Conservation (phyloP, 192 early-diverging fungal genomes). For the Linnemannia hyalina region DNA sequence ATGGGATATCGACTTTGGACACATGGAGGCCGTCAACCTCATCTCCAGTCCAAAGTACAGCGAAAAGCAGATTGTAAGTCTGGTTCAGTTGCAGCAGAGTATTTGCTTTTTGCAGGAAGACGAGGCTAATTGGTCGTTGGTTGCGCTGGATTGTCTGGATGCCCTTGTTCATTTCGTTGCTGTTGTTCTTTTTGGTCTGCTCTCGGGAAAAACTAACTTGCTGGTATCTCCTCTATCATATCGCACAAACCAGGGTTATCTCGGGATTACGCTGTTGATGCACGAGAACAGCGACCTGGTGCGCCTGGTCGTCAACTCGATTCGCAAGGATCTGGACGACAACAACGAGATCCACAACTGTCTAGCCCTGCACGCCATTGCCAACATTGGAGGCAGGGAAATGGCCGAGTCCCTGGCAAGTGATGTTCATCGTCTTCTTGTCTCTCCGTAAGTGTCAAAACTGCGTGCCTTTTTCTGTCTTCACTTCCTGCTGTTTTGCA, state of each 20-base stretch:
- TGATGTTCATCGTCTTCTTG: conserved; percentile 88
- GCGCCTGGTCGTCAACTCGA: conserved; percentile 87
- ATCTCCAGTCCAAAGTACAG: conserved; percentile 92
- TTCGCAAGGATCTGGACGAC: conserved; percentile 91
- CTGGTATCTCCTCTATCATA: neutral
- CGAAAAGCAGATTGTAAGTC: conserved; percentile 96
- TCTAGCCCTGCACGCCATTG: conserved; percentile 94
- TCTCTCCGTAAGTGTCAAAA: conserved; percentile 75
- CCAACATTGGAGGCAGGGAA: conserved; percentile 94
- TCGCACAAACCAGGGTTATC: conserved; percentile 82
- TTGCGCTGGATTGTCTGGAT: neutral
- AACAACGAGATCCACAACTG: conserved; percentile 90
- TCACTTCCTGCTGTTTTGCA: neutral
- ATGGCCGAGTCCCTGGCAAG: conserved; percentile 88
- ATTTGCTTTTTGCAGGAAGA: neutral
- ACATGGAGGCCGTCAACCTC: conserved; percentile 95
- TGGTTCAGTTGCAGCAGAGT: neutral
- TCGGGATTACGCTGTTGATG: conserved; percentile 94
- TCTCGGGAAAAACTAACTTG: neutral
- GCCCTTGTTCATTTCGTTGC: neutral
- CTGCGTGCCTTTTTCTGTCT: too few relatives aligned
- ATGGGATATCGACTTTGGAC: conserved; percentile 98
- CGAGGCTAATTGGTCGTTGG: conserved; percentile 6
- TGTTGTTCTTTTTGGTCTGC: too few relatives aligned
- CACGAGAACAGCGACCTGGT: conserved; percentile 88